Percentiles rank a stretch among this genome's conserved stretches.
phyloP scores from a whole-genome alignment of 2,329 filamentous ascomycete genomes.

The Fusarium azukiicola region DNA sequence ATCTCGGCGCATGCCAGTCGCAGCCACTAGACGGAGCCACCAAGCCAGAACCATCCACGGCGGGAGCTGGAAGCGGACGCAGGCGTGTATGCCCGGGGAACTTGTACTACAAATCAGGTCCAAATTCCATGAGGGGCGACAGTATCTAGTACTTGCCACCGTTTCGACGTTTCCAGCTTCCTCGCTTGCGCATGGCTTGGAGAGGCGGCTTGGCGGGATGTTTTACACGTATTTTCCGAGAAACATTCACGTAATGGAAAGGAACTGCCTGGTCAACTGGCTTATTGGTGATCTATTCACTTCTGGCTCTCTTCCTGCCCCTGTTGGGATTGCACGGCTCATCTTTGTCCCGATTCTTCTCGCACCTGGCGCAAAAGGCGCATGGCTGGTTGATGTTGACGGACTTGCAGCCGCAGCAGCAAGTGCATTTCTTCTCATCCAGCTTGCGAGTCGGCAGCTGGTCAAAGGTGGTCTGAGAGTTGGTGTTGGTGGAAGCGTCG shows the following conservation, averaged over 20 bases:
- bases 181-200: background rate
- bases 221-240: background rate
- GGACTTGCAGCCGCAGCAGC: too few species aligned
- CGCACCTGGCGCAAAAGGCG: too few species aligned
- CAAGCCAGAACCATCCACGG: conserved; percentile 21
- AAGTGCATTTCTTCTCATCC: too few species aligned
- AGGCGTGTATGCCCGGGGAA: background rate
- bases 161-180: conserved; percentile 18
- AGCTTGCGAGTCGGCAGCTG: too few species aligned
- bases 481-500: too few species aligned
- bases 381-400: too few species aligned
- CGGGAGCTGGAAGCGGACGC: background rate
- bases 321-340: too few species aligned
- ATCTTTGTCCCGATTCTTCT: too few species aligned
- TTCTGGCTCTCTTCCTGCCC: too few species aligned
- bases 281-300: too few species aligned
- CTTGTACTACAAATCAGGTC: conserved; percentile 1
- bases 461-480: too few species aligned
- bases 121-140: background rate
- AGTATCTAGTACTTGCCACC: conserved; percentile 7
- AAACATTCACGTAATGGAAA: background rate
- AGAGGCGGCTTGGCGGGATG: background rate
- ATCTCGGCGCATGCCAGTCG: conserved; percentile 20
- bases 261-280: too few species aligned
- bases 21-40: background rate